Percentiles rank a stretch among this genome's conserved stretches.
Conservation (phyloP, 2,329 filamentous ascomycete species). For the Xylariaceae sp. region DNA sequence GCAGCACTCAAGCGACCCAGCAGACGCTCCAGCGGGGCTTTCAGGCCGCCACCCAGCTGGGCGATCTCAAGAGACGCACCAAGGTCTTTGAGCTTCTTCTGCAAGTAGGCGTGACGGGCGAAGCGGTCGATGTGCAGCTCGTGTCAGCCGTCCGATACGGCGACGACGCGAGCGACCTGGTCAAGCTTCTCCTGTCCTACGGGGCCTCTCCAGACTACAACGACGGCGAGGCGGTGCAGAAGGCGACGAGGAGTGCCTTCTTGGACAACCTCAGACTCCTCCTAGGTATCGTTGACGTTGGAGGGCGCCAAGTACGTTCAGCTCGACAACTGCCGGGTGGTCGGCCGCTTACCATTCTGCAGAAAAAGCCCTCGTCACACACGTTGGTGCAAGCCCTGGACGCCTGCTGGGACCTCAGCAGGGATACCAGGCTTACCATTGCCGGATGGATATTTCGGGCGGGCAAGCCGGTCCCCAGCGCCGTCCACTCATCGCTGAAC, state of each 20-base stretch:
- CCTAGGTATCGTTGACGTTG: constrained; percentile 37
- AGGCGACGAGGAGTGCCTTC: constrained; percentile 44
- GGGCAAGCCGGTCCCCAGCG: constrained; percentile 39
- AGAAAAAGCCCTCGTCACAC: constrained; percentile 38
- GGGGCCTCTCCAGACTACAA: constrained; percentile 50
- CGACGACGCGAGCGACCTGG: constrained; percentile 38
- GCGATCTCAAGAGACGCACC: constrained; percentile 40
- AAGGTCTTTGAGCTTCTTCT: constrained; percentile 45
- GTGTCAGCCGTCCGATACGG: constrained; percentile 45
- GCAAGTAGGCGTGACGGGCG: constrained; percentile 40
- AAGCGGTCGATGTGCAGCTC: constrained; percentile 45
- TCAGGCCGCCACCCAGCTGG: constrained; percentile 46
- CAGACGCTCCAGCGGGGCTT: constrained; percentile 43
- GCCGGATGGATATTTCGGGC: constrained; percentile 44
- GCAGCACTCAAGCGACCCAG: constrained; percentile 30
- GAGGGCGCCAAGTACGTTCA: constrained; percentile 22
- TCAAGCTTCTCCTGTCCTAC: constrained; percentile 41
- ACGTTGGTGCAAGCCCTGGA: constrained; percentile 46
- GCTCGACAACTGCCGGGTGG: not conserved
- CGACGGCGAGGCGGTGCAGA: constrained; percentile 47
- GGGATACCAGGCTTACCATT: constrained; percentile 39
- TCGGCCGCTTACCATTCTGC: no score
- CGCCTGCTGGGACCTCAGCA: constrained; percentile 43
- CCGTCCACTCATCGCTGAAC: constrained; percentile 42
- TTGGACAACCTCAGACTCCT: constrained; percentile 43